Base-by-base conservation (phyloP, 2,329 filamentous ascomycete genomes). In the Trichocomaceae sp. region DNA sequence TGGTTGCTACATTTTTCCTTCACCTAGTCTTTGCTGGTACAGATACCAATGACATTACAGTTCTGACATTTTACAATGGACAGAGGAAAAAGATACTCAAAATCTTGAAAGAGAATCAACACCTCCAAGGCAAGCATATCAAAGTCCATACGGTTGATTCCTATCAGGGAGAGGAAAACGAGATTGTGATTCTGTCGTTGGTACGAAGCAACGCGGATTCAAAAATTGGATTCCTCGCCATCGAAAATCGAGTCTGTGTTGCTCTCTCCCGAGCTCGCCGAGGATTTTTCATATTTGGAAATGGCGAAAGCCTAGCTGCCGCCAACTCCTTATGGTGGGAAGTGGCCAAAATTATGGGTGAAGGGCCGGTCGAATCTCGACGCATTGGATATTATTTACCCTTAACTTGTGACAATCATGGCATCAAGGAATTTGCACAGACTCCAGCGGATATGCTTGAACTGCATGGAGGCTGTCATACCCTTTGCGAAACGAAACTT, bases 121-220 rank as follows among this genome's bases (percentile, higher is more conserved):
- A 77, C 50, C 72, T 83, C 45, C 70, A 74, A 54, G 61, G 67
- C n/a, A 58, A 63, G 3, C 68, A 70, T 56, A 64, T 80, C 61
- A 85, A 85, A 2, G 85, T 95, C 1, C 81, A 83, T 33, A 96
- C 90, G 0, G 88, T 96, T 0, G 91, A 96, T 64, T 88, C 87
- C 0, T 96, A 92, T 64, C 90, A 96, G 67, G 90, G 90, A 12
- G 90, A 96, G 63, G 90, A 96, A 66, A 96, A 95, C 58, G 87
- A 91, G 22, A 77, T 96, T 8, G 78, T 96, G 9, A 67, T 96
- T 1, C 74, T 96, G 0, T 95, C 90, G 0, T 74, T 95, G 0
- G 90, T 93, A 2, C 81, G 91, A 44, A 90, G 85, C 59, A 86
- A 85, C 35, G 60, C 66, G 1, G 63, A 72, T 1, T 64, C 72